Base-by-base conservation (phyloP, 108 stramenopile species). In the Skeletonema tropicum region DNA sequence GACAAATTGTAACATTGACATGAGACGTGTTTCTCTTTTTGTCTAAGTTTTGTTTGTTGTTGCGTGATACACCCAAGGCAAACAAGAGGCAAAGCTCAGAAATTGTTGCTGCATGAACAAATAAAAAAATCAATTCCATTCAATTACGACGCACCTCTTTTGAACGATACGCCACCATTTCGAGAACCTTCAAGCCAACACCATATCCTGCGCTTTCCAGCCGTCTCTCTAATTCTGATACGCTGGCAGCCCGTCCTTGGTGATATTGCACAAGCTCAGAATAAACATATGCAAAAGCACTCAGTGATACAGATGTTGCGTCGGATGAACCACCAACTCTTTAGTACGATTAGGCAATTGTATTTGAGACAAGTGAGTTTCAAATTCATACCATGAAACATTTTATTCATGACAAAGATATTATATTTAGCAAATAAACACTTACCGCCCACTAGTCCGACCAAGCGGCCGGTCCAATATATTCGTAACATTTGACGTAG, bases 251-350 rank as follows among this genome's bases (percentile, higher is more conserved):
- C 14, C 95, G 87, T 57, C 83, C 87, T 74, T 97, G 96, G 81
- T 95, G 92, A 84, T 97, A 95, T 81, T 98, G 97, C 9, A 98
- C 98, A 74, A 98, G 83, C 80, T 98, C 98, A 0, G 92, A 93
- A 71, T 96, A 97, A 8, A 98, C 80, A 81, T 96, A 96, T 46
- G 93, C 91, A 87, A 97, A 98, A 35, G 94, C 87, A 63, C 92
- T 94, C 41, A 97, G 84, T 32, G 94, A 94, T 14, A 97, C 96
- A 19, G 57, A 71, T 14, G 75, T 68, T 42, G 48, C 60, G 30
- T 85, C 87, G 49, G 85, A 75, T 11, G 75, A 68, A 14, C 66
- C 67, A 49, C 15, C 5, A 49, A 8, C 41, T 25, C 52, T 55
- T 55, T 10, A 9, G 0, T 55, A n/a, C 2, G 52, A 17, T 21